Conservation (phyloP, 352 stramenopile species). For the Phytophthora chlamydospora region DNA sequence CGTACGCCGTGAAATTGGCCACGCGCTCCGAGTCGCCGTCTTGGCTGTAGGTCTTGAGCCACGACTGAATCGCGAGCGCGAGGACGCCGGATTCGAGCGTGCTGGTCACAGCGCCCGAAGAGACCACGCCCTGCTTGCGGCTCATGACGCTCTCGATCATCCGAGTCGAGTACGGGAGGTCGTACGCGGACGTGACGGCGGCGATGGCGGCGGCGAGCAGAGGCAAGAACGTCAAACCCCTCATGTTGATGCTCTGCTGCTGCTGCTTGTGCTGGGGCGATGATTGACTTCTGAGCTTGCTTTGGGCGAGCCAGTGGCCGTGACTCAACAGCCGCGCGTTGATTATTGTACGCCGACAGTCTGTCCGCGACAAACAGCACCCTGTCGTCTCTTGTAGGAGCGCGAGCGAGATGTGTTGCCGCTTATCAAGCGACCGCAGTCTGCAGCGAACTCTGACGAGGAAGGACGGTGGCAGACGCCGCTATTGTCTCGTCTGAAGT, state of each 20-base stretch:
- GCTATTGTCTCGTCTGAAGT: not conserved
- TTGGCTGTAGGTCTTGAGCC: conserved; percentile 24
- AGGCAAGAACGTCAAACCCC: conserved; percentile 15
- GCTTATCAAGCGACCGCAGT: conserved; percentile 6
- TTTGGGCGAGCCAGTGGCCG: not conserved
- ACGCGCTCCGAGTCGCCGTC: conserved; percentile 18
- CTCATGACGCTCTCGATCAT: conserved; percentile 41
- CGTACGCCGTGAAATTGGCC: conserved; percentile 29
- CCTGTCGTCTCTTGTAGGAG: conserved; percentile 28
- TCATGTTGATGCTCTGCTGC: conserved; percentile 11
- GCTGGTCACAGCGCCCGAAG: conserved; percentile 33
- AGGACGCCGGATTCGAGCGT: conserved; percentile 34
- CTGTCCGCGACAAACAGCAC: not conserved
- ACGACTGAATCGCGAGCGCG: conserved; percentile 36
- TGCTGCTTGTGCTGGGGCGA: conserved; percentile 1
- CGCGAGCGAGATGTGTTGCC: conserved; percentile 28
- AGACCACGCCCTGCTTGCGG: conserved; percentile 38
- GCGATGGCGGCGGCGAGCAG: conserved; percentile 15
- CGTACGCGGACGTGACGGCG: conserved; percentile 10
- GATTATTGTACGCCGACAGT: conserved; percentile 7
- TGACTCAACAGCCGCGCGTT: not conserved
- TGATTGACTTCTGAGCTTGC: conserved; percentile 4
- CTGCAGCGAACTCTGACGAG: too few species aligned
- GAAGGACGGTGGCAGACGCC: too few species aligned
- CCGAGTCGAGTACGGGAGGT: conserved; percentile 30